Evolutionary conservation across 441 rosid species (phyloP), one percentile per base, ranked within the genome.

Genomic region (Euphorbia celastroides): DNA sequence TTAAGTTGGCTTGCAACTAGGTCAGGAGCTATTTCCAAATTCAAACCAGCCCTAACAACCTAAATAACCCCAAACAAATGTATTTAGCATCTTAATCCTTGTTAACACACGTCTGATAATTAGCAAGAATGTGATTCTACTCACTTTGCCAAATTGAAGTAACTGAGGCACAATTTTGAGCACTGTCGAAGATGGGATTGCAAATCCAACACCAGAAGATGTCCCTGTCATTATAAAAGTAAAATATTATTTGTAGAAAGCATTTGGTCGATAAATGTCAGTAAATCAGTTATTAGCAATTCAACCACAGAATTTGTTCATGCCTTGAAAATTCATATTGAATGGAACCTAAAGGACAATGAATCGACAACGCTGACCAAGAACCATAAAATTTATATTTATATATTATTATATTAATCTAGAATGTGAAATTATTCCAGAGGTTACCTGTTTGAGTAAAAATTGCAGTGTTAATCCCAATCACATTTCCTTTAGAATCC

Each of bases 151-250:
- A 74, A 83, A 83, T 17, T 87, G 74, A 71, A 93, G 87, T 68
- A 93, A 82, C 71, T 88, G 97, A 60, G 97, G 98, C 54, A 89
- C 96, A 76, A 93, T 90, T 80, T 84, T 93, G 62, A 85, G 71
- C 62, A 93, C 95, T 4, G 96, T 90, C 44, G 94, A 86, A 55
- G 98, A 90, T 0, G 97, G 98, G 56, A 93, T 93, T 60, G 98
- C 98, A 77, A 93, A 93, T 16, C 98, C 97, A 22, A 93, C 96
- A 62, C 98, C 98, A 3, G 97, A 96, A 7, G 98, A 93, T 69
- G 97, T 83, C 58, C 98, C 97, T 90, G 83, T 66, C 69, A 41
- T 70, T 36, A 5, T 26, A 13, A 27, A 0, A 1, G 14, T 20
- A 10, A 25, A 10, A 4, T 17, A 51, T 28, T n/a, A 30, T 30